Conservation (phyloP, 1,284 basidiomycete genomes). For the Puccinia hordei region DNA sequence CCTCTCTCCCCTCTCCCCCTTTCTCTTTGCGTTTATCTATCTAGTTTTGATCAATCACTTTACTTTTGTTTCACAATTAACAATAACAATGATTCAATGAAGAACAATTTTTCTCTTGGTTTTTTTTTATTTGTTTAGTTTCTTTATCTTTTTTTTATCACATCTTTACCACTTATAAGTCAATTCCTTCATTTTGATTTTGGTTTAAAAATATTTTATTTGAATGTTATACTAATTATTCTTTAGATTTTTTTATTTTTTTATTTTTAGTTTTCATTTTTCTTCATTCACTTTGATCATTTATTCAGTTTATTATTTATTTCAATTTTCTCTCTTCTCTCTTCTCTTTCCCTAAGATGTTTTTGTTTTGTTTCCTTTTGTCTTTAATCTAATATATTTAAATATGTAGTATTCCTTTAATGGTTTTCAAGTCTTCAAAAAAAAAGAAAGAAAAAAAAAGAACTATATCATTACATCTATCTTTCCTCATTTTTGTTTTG, state of each 20-base stretch:
- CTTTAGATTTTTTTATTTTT: not conserved
- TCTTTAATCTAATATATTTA: not conserved
- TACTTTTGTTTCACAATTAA: not conserved
- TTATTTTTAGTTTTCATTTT: not conserved
- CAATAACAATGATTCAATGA: no score
- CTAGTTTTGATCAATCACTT: not conserved
- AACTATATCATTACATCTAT: no score
- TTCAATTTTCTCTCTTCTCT: not conserved
- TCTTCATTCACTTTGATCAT: not conserved
- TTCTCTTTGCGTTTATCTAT: not conserved
- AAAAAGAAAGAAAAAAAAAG: no score
- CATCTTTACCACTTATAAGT: no score
- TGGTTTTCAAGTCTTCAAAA: not conserved
- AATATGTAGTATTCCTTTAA: conserved; percentile 5
- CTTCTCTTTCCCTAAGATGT: not conserved
- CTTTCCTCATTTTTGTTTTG: no score
- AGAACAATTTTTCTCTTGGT: no score
- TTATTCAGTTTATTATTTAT: not conserved
- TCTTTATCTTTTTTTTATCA: no score
- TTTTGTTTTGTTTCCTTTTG: conserved; percentile 3
- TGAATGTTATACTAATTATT: no score
- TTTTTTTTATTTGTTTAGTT: no score
- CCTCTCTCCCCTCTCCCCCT: not conserved
- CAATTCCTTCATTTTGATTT: no score
- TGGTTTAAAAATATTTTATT: no score